A percentile compares a stretch with the other conserved stretches of the same genome.
Evolutionary conservation across 768 basidiomycete genomes (phyloP).

Genomic region (Tylopilus sp.): DNA sequence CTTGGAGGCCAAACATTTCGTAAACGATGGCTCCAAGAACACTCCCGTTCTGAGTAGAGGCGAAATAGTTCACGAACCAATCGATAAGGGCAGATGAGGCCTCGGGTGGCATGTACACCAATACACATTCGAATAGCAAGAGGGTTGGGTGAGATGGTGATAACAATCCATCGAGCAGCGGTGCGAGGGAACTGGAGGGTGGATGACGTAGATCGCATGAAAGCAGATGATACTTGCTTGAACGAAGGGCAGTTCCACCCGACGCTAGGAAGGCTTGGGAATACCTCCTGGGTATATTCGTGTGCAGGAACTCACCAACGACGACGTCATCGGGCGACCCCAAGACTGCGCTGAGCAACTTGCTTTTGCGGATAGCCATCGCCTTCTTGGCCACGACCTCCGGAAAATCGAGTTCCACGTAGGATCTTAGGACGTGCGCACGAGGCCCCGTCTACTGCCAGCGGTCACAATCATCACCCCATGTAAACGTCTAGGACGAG

Average conservation of each 20-base stretch:
- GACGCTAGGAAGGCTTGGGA: conserved; percentile 9
- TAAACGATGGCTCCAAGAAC: conserved; percentile 67
- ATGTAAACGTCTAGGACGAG: background rate
- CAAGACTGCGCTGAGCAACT: conserved; percentile 31
- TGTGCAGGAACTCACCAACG: conserved; percentile 11
- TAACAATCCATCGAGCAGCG: conserved; percentile 39
- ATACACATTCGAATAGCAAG: conserved; percentile 85
- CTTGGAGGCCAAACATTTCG: conserved; percentile 85
- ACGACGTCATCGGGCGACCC: conserved; percentile 18
- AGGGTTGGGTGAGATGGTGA: conserved; percentile 69
- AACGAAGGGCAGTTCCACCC: conserved; percentile 36
- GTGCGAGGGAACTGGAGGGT: conserved; percentile 46
- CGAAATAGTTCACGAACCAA: conserved; percentile 70
- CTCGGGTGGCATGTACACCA: conserved; percentile 76
- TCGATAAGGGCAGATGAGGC: conserved; percentile 56
- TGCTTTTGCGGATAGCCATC: conserved; percentile 70
- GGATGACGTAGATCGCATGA: conserved; percentile 72
- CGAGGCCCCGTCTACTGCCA: conserved; percentile 53
- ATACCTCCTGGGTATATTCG: background rate
- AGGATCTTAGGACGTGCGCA: conserved; percentile 49
- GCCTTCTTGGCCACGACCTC: conserved; percentile 83
- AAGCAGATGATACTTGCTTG: conserved; percentile 47
- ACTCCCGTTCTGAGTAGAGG: conserved; percentile 5
- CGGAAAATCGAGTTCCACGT: conserved; percentile 89
- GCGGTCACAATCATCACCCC: background rate